Conservation (phyloP, 2,329 filamentous ascomycete species). For the Paramyrothecium roridum region DNA sequence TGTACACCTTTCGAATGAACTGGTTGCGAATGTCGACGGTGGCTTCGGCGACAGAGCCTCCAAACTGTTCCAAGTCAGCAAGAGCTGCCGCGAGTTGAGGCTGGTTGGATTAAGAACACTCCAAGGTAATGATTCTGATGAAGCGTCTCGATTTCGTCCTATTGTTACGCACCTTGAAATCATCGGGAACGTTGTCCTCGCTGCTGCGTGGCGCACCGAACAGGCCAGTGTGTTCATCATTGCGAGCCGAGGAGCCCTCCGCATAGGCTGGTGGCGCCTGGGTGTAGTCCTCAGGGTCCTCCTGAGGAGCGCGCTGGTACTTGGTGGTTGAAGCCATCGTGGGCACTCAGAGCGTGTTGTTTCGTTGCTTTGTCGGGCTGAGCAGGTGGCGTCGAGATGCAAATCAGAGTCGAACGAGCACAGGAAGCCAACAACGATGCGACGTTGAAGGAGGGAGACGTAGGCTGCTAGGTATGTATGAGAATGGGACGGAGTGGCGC, state of each 20-base stretch:
- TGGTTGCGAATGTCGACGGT: constrained; percentile 95
- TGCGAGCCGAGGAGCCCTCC: constrained; percentile 51
- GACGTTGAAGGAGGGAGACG: not conserved
- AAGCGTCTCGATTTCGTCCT: not conserved
- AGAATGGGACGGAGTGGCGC: not conserved
- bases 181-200: constrained; percentile 90
- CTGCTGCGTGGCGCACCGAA: constrained; percentile 70
- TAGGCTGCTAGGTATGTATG: not conserved
- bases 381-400: too few species aligned
- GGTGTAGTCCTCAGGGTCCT: constrained; percentile 80
- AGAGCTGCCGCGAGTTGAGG: not conserved
- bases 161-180: constrained; percentile 72
- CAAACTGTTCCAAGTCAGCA: constrained; percentile 59
- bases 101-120: too few species aligned
- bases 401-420: too few species aligned
- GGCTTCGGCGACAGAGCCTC: constrained; percentile 87
- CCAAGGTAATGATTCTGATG: not conserved
- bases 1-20: constrained; percentile 96
- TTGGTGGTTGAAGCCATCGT: constrained; percentile 73
- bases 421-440: not conserved
- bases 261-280: constrained; percentile 81
- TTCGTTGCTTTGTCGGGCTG: too few species aligned
- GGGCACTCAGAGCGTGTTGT: not conserved
- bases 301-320: constrained; percentile 79
- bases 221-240: constrained; percentile 52